A percentile compares a stretch with the other conserved stretches of the same genome.
Evolutionary conservation across 345 rosid genomes (phyloP).

Genomic region (Salix caprea): DNA sequence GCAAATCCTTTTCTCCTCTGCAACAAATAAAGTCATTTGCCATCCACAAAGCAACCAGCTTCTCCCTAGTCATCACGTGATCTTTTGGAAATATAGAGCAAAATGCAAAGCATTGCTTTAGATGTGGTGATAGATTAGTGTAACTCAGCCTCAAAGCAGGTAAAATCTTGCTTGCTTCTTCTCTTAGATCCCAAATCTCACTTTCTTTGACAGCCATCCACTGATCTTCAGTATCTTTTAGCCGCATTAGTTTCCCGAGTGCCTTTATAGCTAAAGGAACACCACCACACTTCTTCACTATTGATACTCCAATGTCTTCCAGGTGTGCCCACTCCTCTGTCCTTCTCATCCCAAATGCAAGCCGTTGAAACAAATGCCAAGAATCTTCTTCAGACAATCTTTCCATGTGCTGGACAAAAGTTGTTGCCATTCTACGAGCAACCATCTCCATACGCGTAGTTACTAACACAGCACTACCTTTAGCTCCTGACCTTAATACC

Average conservation of each 20-base stretch:
- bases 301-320: constrained; percentile 2
- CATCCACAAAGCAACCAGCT: constrained; percentile 20
- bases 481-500: neutral
- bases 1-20: neutral
- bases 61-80: neutral
- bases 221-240: neutral
- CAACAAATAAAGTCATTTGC: constrained; percentile 20
- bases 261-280: constrained; percentile 10
- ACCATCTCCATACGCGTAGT: neutral
- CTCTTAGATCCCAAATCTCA: constrained; percentile 10
- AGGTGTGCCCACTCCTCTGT: neutral
- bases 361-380: neutral
- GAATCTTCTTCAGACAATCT: constrained; percentile 11
- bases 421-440: neutral
- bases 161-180: neutral
- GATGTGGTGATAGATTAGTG: neutral
- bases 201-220: constrained; percentile 10
- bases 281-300: constrained; percentile 14
- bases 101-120: constrained; percentile 7
- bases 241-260: constrained; percentile 7
- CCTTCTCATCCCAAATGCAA: neutral
- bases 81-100: constrained; percentile 5
- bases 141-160: constrained; percentile 5
- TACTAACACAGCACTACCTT: neutral
- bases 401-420: neutral